Conservation (phyloP, 1,284 basidiomycete genomes). For the Puccinia triticina region DNA sequence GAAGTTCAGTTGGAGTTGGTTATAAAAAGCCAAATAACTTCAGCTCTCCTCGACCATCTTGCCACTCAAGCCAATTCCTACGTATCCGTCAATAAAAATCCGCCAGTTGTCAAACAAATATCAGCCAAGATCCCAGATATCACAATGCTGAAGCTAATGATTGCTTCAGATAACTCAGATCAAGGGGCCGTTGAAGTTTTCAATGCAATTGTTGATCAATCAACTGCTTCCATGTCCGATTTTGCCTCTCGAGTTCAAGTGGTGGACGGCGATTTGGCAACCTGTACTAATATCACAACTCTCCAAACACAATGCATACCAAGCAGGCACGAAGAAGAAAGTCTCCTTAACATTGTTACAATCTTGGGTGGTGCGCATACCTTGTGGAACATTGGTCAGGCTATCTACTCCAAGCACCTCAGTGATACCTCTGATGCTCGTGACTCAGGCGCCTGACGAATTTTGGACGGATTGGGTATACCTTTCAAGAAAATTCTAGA, state of each 20-base stretch:
- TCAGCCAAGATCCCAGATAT: not conserved
- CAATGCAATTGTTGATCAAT: not conserved
- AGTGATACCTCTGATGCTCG: not conserved
- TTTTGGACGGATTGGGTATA: not conserved
- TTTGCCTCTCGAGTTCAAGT: not conserved
- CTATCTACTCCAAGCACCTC: not conserved
- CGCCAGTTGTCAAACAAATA: not conserved
- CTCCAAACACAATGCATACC: not conserved
- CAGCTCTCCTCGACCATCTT: not conserved
- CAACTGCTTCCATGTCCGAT: not conserved
- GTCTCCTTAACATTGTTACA: not conserved
- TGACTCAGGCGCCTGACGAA: not conserved
- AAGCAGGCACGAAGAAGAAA: not conserved
- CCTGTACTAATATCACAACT: not conserved
- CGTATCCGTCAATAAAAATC: not conserved
- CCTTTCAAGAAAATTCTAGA: not conserved
- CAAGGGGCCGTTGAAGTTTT: not conserved
- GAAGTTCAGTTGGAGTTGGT: not conserved
- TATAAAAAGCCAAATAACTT: not conserved
- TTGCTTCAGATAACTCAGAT: too few relatives aligned
- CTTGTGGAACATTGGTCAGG: too few relatives aligned
- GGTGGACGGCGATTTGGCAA: not conserved
- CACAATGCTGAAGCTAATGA: too few relatives aligned
- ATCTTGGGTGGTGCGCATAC: slow-evolving; percentile 9
- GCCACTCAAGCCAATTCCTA: not conserved